These are phyloP conservation scores for Tilletia horrida DNA, from an alignment of 1,284 basidiomycete species.

Conservation along the genomic window DNA sequence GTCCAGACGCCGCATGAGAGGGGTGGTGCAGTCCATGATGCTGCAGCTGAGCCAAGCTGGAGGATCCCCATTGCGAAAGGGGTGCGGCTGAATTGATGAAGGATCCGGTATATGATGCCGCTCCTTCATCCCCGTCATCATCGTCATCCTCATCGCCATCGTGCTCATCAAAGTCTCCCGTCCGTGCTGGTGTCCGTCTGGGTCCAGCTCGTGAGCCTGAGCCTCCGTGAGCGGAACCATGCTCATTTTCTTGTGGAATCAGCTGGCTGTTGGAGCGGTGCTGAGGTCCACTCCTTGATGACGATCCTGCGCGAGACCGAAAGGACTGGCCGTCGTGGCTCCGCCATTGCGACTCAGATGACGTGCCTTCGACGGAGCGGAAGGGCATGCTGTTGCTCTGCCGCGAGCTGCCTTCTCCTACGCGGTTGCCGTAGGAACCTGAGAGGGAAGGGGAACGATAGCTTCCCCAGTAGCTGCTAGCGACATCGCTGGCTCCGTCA, in stretches of 20 bases:
- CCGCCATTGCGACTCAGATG: background rate
- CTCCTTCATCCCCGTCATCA: too few species aligned
- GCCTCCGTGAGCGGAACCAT: too few species aligned
- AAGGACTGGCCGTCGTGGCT: background rate
- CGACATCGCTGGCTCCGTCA: slow-evolving; percentile 2
- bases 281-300: too few species aligned
- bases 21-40: background rate
- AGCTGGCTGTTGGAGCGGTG: too few species aligned
- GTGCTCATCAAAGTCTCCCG: too few species aligned
- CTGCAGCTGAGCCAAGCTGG: background rate
- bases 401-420: background rate
- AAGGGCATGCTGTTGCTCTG: background rate
- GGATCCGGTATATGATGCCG: background rate
- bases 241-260: too few species aligned
- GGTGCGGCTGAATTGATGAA: background rate
- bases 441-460: slow-evolving; percentile 6
- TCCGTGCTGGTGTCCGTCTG: background rate
- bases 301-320: too few species aligned
- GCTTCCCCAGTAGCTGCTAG: slow-evolving; percentile 16
- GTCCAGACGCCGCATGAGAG: too few species aligned
- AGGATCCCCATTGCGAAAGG: slow-evolving; percentile 5
- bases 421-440: background rate
- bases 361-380: background rate
- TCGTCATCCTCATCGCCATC: too few species aligned
- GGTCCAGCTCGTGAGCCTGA: background rate